Evolutionary conservation across 306 rosid species (phyloP), one percentile per base, ranked within the genome.

Genomic region (Clitoria ternatea): DNA sequence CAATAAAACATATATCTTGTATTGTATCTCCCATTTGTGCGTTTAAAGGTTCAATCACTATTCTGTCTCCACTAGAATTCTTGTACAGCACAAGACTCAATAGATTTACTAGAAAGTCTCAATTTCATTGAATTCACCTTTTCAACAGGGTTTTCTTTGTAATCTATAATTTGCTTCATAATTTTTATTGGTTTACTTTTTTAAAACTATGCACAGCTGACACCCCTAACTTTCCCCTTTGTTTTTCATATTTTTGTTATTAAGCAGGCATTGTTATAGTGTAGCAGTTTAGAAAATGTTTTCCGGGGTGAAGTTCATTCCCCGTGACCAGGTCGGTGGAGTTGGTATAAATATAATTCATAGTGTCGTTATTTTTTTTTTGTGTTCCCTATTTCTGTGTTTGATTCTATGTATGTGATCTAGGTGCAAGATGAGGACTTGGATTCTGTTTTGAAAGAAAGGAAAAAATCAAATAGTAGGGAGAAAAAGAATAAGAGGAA

Each of bases 241-340:
- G 7, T 19, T 30, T 4, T 19, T 55, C 37, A 15, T 59, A 1
- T 0, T 19, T 55, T 53, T 42, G 27, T 30, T 42, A 13, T 35
- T 60, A 15, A 49, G 24, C 72, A 60, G 83, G 66, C 52, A 18
- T 47, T 72, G 57, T 18, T 20, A 14, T 24, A 14, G 19, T 66
- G 13, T 32, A 61, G 53, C 43, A 59, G 50, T 15, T 19, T 59
- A 12, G 52, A 56, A 56, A 76, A 83, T 83, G 87, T 55, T 83
- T 80, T 79, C 82, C 12, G 78, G 80, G 15, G 68, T 83, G 42
- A 83, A 83, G 26, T 76, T 83, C 60, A 73, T 83, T 72, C 80
- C 82, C 6, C 87, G 85, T 52, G 82, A 77, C 43, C 63, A 83
- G 84, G 71, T 83, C 7, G 63, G 70, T 69, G 9, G 44, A 23